Evolutionary conservation across 352 stramenopile genomes (phyloP).

Genomic region (Blastocystis hominis): DNA sequence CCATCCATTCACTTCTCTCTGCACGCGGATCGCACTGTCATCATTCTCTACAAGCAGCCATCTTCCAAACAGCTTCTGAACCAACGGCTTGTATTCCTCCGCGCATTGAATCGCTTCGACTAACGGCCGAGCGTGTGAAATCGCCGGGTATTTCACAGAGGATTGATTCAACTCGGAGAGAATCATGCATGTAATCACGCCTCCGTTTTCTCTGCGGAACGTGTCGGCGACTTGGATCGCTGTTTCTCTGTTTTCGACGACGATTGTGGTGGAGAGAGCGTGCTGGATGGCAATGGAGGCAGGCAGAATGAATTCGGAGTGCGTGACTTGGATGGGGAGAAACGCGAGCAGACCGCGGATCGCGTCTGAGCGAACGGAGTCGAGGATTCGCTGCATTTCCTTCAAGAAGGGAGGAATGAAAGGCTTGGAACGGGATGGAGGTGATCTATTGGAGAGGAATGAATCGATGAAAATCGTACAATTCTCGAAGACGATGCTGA

Average conservation of each 20-base stretch:
- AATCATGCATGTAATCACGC: constrained; percentile 12
- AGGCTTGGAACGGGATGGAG: not conserved
- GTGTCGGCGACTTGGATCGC: not conserved
- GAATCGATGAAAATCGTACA: not conserved
- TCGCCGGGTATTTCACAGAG: not conserved
- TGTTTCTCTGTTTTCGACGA: not conserved
- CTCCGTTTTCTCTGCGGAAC: not conserved
- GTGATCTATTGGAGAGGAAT: not conserved
- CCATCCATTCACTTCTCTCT: not conserved
- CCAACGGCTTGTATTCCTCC: not conserved
- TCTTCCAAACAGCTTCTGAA: not conserved
- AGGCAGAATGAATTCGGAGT: not conserved
- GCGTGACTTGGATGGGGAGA: not conserved
- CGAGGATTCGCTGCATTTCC: not conserved
- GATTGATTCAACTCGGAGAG: not conserved
- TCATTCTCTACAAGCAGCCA: constrained; percentile 17
- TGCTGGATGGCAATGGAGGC: not conserved
- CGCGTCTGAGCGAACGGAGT: not conserved
- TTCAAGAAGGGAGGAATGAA: not conserved
- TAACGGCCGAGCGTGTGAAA: not conserved
- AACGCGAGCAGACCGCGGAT: too few species aligned
- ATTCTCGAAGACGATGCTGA: not conserved
- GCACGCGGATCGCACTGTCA: not conserved
- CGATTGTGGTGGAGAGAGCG: not conserved
- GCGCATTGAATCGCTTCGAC: not conserved